phyloP scores from a whole-genome alignment of 2,329 filamentous ascomycete genomes.

The Ceratocystis lukuohia region DNA sequence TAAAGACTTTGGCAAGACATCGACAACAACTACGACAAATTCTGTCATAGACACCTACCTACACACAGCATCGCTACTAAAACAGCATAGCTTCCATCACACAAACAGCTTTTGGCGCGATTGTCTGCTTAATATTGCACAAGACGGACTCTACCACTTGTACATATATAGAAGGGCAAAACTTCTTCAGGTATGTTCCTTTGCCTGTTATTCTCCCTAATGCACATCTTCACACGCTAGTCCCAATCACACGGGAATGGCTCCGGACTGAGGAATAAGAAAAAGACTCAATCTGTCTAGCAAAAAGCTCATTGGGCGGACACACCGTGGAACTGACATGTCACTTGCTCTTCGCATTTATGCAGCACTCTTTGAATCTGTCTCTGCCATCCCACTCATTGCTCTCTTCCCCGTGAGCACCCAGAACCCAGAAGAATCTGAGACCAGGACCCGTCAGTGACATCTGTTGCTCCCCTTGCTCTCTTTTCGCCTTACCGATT shows the following conservation, averaged over 20 bases:
- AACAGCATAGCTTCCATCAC: neutral
- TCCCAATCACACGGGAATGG: neutral
- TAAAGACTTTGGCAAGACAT: neutral
- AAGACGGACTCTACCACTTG: neutral
- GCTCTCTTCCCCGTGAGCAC: neutral
- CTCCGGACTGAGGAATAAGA: neutral
- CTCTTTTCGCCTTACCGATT: neutral
- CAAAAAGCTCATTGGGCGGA: neutral
- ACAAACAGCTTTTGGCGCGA: neutral
- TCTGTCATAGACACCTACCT: neutral
- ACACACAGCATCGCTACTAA: neutral
- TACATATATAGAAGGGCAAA: neutral
- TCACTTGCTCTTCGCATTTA: neutral
- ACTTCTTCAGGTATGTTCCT: neutral
- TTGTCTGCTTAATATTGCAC: neutral
- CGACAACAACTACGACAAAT: neutral
- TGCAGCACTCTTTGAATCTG: neutral
- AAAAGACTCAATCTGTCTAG: neutral
- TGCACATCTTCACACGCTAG: neutral
- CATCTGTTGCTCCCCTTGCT: neutral
- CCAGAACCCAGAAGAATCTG: conserved; percentile 2
- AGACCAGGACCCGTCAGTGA: neutral
- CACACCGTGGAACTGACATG: conserved; percentile 1
- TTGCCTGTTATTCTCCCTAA: neutral
- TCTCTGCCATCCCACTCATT: neutral